Base-by-base conservation (phyloP, 2,329 filamentous ascomycete species). In the Aspergillus fructus region DNA sequence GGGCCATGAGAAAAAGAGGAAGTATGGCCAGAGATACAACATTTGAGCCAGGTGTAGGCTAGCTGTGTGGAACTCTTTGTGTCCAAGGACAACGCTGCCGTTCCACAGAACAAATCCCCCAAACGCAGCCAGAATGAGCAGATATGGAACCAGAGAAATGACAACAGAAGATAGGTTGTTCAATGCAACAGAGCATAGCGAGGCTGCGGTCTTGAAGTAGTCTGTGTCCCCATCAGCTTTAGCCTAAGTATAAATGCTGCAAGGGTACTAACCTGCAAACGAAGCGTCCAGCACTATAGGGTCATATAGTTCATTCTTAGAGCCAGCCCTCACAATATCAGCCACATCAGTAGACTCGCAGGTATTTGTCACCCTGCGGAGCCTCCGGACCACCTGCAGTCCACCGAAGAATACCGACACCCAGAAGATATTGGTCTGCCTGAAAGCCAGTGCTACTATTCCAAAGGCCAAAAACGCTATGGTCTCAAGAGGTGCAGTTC, bases 361-460 rank as follows among this genome's bases (percentile, higher is more conserved):
- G n/a, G 59, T 52, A n/a, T 65, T 68, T 6, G 70, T 62, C 33
- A 63, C 65, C 23, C 63, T 60, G 30, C 69, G 66, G 46, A 78
- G 60, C 11, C 55, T 74, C 43, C 74, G 70, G 15, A 77, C 68
- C 24, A 75, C 71, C 58, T 76, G 75, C 47, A 81, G 64, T 23
- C 77, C 79, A 33, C 77, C 78, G 17, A 80, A 62, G 62, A 79
- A 81, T 4, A 79, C 64, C 15, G 77, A 88, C 0, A 93, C 87
- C 94, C 94, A 99, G 71, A 99, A 96, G 55, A 97, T 89, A 67
- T 99, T 99, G 0, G 94, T 99, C 74, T 99, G 94, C 23, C 94
- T 83, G 79, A 96, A 94, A 2, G 83, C 77, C 19, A 99, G 79
- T 1, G 91, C 81, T 1, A 84, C 61, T 0, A 91, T 62, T 0